phyloP scores from a whole-genome alignment of 768 basidiomycete genomes.

The Coprinopsis sp. region DNA sequence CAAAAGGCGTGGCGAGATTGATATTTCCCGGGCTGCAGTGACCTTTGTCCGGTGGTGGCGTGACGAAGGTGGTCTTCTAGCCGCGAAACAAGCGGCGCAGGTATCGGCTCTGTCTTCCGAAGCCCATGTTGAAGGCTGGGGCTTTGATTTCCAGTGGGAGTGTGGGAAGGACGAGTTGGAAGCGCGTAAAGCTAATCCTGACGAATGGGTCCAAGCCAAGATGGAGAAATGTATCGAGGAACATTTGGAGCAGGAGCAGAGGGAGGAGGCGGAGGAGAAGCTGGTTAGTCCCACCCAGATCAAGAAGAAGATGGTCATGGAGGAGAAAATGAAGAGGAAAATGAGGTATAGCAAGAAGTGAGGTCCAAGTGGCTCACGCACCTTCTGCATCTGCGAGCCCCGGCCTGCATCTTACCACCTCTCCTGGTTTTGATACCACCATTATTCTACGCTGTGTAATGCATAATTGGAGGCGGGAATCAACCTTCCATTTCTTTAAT shows the following conservation, averaged over 20 bases:
- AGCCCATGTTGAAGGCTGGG: constrained; percentile 58
- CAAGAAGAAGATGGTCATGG: constrained; percentile 47
- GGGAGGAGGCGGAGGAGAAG: constrained; percentile 50
- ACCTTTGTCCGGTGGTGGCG: constrained; percentile 92
- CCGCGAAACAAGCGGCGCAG: constrained; percentile 22
- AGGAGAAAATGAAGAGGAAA: constrained; percentile 38
- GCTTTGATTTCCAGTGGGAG: constrained; percentile 80
- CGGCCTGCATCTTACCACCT: too few relatives aligned
- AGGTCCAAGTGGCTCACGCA: too few relatives aligned
- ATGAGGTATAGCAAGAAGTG: too few relatives aligned
- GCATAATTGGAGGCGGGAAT: too few relatives aligned
- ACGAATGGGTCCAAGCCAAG: constrained; percentile 45
- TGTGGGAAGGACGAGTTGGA: constrained; percentile 1
- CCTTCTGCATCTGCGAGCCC: too few relatives aligned
- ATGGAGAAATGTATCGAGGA: constrained; percentile 71
- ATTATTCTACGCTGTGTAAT: too few relatives aligned
- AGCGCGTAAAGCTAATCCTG: constrained; percentile 16
- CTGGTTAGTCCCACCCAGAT: constrained; percentile 68
- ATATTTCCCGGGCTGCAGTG: constrained; percentile 65
- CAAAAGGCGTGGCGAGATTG: constrained; percentile 65
- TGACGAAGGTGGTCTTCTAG: constrained; percentile 58
- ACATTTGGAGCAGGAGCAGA: constrained; percentile 38
- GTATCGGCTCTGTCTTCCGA: not conserved
- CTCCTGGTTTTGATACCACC: too few relatives aligned
- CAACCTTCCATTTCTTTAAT: too few relatives aligned